Conservation (phyloP, 805 yeast species). For the Tetrapisispora taiwanensis region DNA sequence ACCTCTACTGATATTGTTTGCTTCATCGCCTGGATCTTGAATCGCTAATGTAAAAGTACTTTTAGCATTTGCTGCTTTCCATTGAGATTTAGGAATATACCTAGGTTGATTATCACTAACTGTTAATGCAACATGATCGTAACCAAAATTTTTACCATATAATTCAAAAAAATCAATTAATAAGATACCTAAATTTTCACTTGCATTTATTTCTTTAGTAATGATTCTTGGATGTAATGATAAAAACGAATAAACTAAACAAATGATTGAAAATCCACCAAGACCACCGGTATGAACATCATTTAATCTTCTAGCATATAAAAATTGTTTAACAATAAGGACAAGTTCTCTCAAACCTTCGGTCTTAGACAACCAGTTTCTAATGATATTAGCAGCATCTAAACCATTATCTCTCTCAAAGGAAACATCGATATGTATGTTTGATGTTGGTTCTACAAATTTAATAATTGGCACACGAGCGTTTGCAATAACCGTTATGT, state of each 20-base stretch:
- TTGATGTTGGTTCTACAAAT: constrained; percentile 62
- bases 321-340: constrained; percentile 73
- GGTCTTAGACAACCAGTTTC: constrained; percentile 58
- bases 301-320: constrained; percentile 65
- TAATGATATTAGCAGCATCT: constrained; percentile 68
- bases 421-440: constrained; percentile 78
- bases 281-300: constrained; percentile 89
- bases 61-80: constrained; percentile 31
- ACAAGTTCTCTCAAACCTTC: constrained; percentile 81
- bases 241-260: constrained; percentile 73
- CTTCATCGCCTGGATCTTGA: constrained; percentile 78
- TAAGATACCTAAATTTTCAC: constrained; percentile 74
- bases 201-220: constrained; percentile 54
- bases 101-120: constrained; percentile 45
- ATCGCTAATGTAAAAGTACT: constrained; percentile 59
- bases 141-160: constrained; percentile 83
- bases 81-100: constrained; percentile 50
- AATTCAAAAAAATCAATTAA: constrained; percentile 87
- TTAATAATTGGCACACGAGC: constrained; percentile 94
- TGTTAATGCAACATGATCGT: constrained; percentile 64
- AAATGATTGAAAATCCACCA: constrained; percentile 90
- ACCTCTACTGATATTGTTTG: constrained; percentile 76
- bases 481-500: constrained; percentile 75
- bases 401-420: constrained; percentile 80
- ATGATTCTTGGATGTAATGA: constrained; percentile 68